These are phyloP conservation scores for Calonectria pseudoreteaudii DNA, from an alignment of 2,329 filamentous ascomycete genomes.

Conservation along the genomic window DNA sequence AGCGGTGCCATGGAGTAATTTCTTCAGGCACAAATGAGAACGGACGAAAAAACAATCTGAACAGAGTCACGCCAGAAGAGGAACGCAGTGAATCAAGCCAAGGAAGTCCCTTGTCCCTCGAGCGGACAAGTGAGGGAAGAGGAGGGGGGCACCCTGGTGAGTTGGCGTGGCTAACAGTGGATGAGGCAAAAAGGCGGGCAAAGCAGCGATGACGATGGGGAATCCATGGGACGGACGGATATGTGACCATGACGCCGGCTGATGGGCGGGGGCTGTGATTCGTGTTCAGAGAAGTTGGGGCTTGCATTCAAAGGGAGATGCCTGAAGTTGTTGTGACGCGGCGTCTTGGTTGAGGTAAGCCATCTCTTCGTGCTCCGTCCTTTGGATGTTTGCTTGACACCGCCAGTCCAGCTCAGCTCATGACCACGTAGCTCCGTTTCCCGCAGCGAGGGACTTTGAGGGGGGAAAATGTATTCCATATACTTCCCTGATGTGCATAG, in stretches of 20 bases:
- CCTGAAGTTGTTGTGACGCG: slow-evolving; percentile 19
- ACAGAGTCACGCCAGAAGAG: neutral
- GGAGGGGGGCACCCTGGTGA: neutral
- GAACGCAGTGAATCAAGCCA: neutral
- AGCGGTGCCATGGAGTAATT: neutral
- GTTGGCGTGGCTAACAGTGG: slow-evolving; percentile 10
- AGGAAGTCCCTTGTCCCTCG: slow-evolving; percentile 5
- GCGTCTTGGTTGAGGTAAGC: neutral
- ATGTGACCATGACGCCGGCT: slow-evolving; percentile 17
- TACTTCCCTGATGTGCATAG: neutral
- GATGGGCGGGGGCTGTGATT: slow-evolving; percentile 18
- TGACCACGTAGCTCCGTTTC: slow-evolving; percentile 18
- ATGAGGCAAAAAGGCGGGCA: neutral
- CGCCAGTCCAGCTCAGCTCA: slow-evolving; percentile 10
- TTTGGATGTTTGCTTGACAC: slow-evolving; percentile 1
- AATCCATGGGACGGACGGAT: slow-evolving; percentile 8
- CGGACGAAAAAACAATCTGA: neutral
- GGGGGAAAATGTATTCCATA: neutral
- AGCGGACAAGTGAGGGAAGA: neutral
- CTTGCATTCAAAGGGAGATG: slow-evolving; percentile 11
- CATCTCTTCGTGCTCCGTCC: neutral
- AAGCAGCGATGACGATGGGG: slow-evolving; percentile 1
- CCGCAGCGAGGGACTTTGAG: neutral
- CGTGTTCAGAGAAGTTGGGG: slow-evolving; percentile 11
- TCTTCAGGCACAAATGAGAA: neutral